These are phyloP conservation scores for Sporothrix variecibatus DNA, from an alignment of 2,329 filamentous ascomycete species.

Conservation along the genomic window DNA sequence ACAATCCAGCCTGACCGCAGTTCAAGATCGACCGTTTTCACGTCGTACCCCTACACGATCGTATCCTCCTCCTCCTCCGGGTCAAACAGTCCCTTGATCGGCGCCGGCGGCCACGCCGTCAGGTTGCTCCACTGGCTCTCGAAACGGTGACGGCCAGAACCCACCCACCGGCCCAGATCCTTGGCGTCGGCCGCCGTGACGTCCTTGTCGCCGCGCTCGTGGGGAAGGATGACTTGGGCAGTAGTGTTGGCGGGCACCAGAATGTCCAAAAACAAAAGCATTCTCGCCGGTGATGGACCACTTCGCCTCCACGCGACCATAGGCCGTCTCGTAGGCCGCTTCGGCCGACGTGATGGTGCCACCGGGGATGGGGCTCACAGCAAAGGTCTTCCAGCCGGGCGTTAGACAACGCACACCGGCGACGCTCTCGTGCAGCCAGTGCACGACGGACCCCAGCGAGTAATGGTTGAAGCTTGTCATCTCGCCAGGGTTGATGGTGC, in stretches of 20 bases:
- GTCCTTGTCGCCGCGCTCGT: conserved; percentile 5
- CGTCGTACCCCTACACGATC: not conserved
- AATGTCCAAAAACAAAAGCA: conserved; percentile 24
- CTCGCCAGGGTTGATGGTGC: conserved; percentile 41
- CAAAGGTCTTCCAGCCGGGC: conserved; percentile 20
- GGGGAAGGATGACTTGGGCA: conserved; percentile 27
- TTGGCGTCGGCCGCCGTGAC: not conserved
- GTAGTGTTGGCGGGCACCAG: conserved; percentile 30
- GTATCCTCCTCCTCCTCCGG: not conserved
- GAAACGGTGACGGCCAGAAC: conserved; percentile 27
- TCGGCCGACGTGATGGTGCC: not conserved
- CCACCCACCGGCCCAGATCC: conserved; percentile 23
- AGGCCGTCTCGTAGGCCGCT: not conserved
- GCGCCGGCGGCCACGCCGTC: conserved; percentile 25
- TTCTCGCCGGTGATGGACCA: conserved; percentile 7
- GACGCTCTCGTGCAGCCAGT: conserved; percentile 19
- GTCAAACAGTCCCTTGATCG: conserved; percentile 6
- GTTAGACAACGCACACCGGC: conserved; percentile 6
- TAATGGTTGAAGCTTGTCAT: conserved; percentile 50
- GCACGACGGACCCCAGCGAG: conserved; percentile 39
- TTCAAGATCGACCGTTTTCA: too few relatives aligned
- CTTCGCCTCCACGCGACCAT: conserved; percentile 29
- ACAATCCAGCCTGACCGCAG: too few relatives aligned
- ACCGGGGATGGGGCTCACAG: not conserved
- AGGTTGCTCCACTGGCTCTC: conserved; percentile 20